These are phyloP conservation scores for Cytospora leucostoma DNA, from an alignment of 2,329 filamentous ascomycete species.

Conservation along the genomic window DNA sequence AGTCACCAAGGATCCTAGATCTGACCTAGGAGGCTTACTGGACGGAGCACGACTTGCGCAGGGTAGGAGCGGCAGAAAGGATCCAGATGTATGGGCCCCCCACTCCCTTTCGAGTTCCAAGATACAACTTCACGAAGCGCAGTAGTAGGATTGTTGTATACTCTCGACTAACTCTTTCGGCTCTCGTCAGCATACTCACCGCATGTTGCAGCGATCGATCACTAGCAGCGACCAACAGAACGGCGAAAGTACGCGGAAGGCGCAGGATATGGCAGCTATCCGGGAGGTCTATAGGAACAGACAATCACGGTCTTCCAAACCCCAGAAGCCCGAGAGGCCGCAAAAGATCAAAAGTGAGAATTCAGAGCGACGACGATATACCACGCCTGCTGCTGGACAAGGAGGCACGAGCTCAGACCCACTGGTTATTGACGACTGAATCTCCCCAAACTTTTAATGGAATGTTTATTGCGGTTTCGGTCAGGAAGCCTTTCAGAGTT, in stretches of 20 bases:
- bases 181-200: slow-evolving; percentile 12
- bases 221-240: not conserved
- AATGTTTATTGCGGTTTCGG: not conserved
- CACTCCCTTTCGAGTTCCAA: not conserved
- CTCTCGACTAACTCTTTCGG: slow-evolving; percentile 6
- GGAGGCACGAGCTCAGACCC: slow-evolving; percentile 5
- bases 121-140: not conserved
- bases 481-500: slow-evolving; percentile 7
- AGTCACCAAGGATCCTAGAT: not conserved
- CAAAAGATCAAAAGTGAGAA: slow-evolving; percentile 9
- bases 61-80: slow-evolving; percentile 2
- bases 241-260: slow-evolving; percentile 1
- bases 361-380: slow-evolving; percentile 1
- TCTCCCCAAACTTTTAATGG: not conserved
- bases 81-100: slow-evolving; percentile 16
- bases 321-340: not conserved
- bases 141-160: not conserved
- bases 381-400: not conserved
- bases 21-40: not conserved
- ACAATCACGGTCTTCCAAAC: not conserved
- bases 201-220: slow-evolving; percentile 10
- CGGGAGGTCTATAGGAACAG: slow-evolving; percentile 13
- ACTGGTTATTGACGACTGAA: slow-evolving; percentile 12
- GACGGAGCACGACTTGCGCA: not conserved
- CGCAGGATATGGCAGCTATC: slow-evolving; percentile 2